Conservation (phyloP, 371 early-diverging fungal species). For the Quaeritorhiza haematococci region DNA sequence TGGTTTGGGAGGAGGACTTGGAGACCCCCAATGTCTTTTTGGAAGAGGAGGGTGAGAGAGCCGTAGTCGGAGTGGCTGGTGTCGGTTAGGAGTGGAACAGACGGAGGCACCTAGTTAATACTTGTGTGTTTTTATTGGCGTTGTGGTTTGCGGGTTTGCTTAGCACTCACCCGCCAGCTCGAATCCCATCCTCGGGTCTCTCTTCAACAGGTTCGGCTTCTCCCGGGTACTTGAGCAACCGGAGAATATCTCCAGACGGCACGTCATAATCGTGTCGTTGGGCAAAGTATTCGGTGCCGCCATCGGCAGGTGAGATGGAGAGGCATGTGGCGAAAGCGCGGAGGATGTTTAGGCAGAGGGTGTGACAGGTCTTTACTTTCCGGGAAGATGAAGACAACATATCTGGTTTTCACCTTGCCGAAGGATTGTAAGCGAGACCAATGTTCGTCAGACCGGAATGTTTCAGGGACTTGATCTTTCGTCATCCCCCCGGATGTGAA, state of each 20-base stretch:
- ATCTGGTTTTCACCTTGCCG: too few species aligned
- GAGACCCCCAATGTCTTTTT: slow-evolving; percentile 60
- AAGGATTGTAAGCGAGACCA: too few species aligned
- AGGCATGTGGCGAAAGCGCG: slow-evolving; percentile 60
- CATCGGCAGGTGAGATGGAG: slow-evolving; percentile 48
- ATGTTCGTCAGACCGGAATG: too few species aligned
- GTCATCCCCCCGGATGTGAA: too few species aligned
- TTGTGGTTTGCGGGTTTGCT: not conserved
- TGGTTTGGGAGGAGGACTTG: slow-evolving; percentile 17
- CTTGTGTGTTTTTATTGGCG: not conserved
- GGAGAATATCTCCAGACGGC: slow-evolving; percentile 43
- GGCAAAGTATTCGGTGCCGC: slow-evolving; percentile 52
- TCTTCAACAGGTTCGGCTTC: slow-evolving; percentile 29
- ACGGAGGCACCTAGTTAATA: not conserved
- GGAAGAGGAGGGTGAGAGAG: slow-evolving; percentile 53
- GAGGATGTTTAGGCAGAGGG: too few species aligned
- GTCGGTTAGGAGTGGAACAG: not conserved
- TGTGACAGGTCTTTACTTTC: too few species aligned
- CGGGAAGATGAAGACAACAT: too few species aligned
- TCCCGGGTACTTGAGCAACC: slow-evolving; percentile 60
- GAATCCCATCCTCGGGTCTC: slow-evolving; percentile 41
- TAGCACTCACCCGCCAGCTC: slow-evolving; percentile 51
- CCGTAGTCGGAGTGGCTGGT: slow-evolving; percentile 54
- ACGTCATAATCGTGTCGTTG: slow-evolving; percentile 46
- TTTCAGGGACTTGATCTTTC: too few species aligned